Evolutionary conservation across 1,284 basidiomycete genomes (phyloP).

Genomic region (Amylostereum areolatum): DNA sequence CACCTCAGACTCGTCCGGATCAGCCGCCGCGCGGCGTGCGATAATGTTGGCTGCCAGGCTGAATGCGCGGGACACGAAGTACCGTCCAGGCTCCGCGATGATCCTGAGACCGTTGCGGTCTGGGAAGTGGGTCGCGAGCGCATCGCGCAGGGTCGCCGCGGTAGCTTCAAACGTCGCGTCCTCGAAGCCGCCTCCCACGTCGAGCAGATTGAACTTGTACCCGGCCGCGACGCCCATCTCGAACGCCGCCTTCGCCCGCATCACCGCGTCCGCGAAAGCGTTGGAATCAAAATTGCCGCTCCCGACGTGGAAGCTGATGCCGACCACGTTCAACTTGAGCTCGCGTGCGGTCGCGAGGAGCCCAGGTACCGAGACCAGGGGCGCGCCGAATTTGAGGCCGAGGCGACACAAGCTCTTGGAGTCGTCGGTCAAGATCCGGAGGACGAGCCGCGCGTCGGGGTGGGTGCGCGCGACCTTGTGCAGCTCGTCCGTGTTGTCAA

Average conservation of each 20-base stretch:
- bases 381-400: conserved; percentile 96
- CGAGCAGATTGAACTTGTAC: conserved; percentile 81
- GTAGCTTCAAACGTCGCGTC: conserved; percentile 84
- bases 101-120: conserved; percentile 70
- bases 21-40: conserved; percentile 67
- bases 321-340: conserved; percentile 83
- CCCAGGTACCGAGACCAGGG: conserved; percentile 75
- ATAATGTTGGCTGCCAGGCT: conserved; percentile 93
- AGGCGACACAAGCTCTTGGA: conserved; percentile 92
- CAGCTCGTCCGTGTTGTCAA: conserved; percentile 98
- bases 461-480: conserved; percentile 87
- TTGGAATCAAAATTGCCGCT: conserved; percentile 93
- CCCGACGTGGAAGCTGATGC: conserved; percentile 98
- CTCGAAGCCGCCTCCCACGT: conserved; percentile 96
- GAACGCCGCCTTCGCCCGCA: conserved; percentile 79
- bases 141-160: conserved; percentile 65
- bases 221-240: conserved; percentile 83
- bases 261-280: conserved; percentile 88
- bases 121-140: conserved; percentile 86
- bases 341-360: conserved; percentile 79
- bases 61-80: conserved; percentile 92
- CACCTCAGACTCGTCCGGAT: conserved; percentile 25
- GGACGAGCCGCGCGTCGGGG: conserved; percentile 81
- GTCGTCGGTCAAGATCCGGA: conserved; percentile 97
- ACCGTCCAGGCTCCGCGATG: conserved; percentile 95